Base-by-base conservation (phyloP, 305 asterid species). In the Fraxinus nigra region DNA sequence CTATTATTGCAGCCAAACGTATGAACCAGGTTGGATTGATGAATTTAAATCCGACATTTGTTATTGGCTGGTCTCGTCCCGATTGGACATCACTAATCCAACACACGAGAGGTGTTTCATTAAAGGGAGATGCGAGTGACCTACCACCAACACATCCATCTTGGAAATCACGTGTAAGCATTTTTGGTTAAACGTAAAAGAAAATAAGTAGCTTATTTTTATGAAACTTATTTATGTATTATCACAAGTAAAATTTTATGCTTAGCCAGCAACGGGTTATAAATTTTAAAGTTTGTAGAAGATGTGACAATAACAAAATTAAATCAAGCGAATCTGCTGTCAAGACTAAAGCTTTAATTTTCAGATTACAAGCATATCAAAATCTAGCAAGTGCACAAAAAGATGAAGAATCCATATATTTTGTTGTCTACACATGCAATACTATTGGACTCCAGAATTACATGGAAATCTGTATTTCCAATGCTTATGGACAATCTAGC, bases 41-140 rank as follows among this genome's bases (percentile, higher is more conserved):
- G 24, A 14, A 26, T 77, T 18, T 72, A 1, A 16, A 2, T 51
- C 5, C 35, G 16, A 11, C 33, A 4, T 32, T 80, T 67, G 14
- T 14, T 8, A 77, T 30, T n/a, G 18, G 22, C 2, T 1, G 2
- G 61, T 4, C 8, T 51, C 7, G 56, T 46, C 61, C 22, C 22
- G 20, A 51, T 51, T 16, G 7, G 20, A 48, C 20, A 11, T 16
- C 7, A 48, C 20, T 3, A 48, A 48, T 51, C 92, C 92, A 82
- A 85, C 33, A 82, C 85, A 82, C 26, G 26, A 84, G 82, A 88
- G 92, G 91, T 91, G 88, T 92, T 92, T 84, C 43, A 81, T 56
- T 76, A 40, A 78, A 82, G 37, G 33, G 72, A 82, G 75, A 32
- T 73, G 84, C 67, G 34, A 84, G 78, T 87, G 85, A 84, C 88